Conservation (phyloP, 768 basidiomycete genomes). For the Kondoa subrosea region DNA sequence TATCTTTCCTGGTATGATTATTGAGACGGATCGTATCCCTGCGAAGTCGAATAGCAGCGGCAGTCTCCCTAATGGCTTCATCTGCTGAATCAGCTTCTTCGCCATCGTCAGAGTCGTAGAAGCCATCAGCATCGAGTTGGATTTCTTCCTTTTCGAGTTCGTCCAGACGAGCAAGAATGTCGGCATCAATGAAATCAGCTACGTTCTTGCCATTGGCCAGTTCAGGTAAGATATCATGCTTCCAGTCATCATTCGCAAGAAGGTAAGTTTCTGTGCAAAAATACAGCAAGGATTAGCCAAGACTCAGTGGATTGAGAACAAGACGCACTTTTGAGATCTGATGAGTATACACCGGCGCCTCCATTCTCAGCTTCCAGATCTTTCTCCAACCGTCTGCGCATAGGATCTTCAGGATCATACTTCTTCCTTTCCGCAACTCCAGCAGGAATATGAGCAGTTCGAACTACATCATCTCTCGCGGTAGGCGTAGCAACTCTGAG, state of each 20-base stretch:
- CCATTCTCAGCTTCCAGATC: conserved; percentile 76
- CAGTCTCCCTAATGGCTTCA: conserved; percentile 46
- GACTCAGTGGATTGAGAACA: neutral
- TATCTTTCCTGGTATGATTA: conserved; percentile 62
- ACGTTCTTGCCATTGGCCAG: conserved; percentile 97
- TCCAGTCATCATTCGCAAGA: conserved; percentile 80
- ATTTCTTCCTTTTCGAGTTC: conserved; percentile 95
- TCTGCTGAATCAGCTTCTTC: conserved; percentile 54
- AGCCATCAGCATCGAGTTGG: conserved; percentile 78
- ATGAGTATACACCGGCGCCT: conserved; percentile 76
- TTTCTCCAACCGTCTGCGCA: conserved; percentile 52
- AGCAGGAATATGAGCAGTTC: conserved; percentile 80
- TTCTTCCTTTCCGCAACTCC: conserved; percentile 55
- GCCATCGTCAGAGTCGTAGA: conserved; percentile 78
- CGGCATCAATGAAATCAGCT: conserved; percentile 95
- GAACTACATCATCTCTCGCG: conserved; percentile 70
- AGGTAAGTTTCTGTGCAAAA: conserved; percentile 61
- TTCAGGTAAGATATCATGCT: conserved; percentile 91
- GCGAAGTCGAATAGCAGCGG: conserved; percentile 42
- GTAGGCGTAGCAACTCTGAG: conserved; percentile 89
- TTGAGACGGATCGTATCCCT: conserved; percentile 33
- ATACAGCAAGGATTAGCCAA: neutral
- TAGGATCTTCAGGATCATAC: conserved; percentile 73
- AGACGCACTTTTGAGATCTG: conserved; percentile 68
- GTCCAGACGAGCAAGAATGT: conserved; percentile 90